These are phyloP conservation scores for Botrytis deweyae DNA, from an alignment of 2,329 filamentous ascomycete species.

Conservation along the genomic window DNA sequence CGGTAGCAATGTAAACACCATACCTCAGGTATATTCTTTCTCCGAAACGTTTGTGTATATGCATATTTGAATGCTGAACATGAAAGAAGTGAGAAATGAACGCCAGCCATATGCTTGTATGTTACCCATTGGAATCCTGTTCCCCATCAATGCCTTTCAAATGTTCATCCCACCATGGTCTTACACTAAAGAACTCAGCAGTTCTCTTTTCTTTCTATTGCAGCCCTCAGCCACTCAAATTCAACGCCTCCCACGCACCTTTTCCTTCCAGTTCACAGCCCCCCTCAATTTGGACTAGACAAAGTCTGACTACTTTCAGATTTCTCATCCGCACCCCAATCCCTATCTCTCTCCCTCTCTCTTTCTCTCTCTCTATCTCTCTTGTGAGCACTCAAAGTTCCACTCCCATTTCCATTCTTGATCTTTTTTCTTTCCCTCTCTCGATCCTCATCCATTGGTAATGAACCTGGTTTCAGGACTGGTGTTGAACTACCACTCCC, in stretches of 20 bases:
- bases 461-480: constrained; percentile 17
- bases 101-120: constrained; percentile 13
- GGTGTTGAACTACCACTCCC: constrained; percentile 17
- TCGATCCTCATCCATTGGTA: constrained; percentile 18
- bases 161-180: constrained; percentile 1
- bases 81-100: not conserved
- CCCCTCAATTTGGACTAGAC: constrained; percentile 17
- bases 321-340: constrained; percentile 18
- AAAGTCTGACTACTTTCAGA: constrained; percentile 22
- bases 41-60: not conserved
- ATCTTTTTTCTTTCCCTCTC: constrained; percentile 14
- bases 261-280: not conserved
- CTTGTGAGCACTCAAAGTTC: not conserved
- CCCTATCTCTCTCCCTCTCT: constrained; percentile 5
- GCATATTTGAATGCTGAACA: not conserved
- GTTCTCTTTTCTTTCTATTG: not conserved
- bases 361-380: constrained; percentile 7
- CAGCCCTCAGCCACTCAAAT: not conserved
- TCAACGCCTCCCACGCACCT: not conserved
- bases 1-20: not conserved
- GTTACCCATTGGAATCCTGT: not conserved
- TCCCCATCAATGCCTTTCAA: constrained; percentile 8
- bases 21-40: not conserved
- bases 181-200: constrained; percentile 5
- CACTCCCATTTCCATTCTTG: constrained; percentile 14